phyloP scores from a whole-genome alignment of 2,329 filamentous ascomycete genomes.

The Clonostachys solani region DNA sequence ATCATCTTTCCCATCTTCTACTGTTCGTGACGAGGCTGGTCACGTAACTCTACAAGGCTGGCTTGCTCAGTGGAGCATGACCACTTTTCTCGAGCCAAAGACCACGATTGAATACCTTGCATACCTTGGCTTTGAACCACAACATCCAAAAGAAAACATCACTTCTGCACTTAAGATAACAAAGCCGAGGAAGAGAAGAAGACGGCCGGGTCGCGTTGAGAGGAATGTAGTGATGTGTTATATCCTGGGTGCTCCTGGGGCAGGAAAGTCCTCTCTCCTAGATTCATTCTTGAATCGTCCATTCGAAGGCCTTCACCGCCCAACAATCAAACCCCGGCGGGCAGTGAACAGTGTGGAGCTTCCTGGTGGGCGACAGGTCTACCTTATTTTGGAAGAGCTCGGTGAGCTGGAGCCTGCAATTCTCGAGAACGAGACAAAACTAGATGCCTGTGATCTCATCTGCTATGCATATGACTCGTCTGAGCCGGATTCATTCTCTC shows the following conservation, averaged over 20 bases:
- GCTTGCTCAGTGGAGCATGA: slow-evolving; percentile 99
- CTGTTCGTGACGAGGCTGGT: slow-evolving; percentile 90
- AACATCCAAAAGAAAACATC: slow-evolving; percentile 69
- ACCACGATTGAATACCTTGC: slow-evolving; percentile 94
- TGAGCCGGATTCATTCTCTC: slow-evolving; percentile 91
- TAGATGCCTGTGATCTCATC: slow-evolving; percentile 89
- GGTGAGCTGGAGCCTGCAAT: slow-evolving; percentile 95
- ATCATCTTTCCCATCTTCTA: slow-evolving; percentile 85
- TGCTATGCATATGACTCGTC: slow-evolving; percentile 97
- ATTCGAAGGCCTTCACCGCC: slow-evolving; percentile 79
- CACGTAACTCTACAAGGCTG: slow-evolving; percentile 95
- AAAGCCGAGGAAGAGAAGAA: slow-evolving; percentile 81
- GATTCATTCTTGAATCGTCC: slow-evolving; percentile 88
- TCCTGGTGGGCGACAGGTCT: slow-evolving; percentile 93
- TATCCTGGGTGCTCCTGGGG: slow-evolving; percentile 77
- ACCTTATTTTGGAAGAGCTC: slow-evolving; percentile 91
- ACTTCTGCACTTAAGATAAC: slow-evolving; percentile 88
- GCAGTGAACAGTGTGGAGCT: slow-evolving; percentile 97
- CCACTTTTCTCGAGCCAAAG: slow-evolving; percentile 91
- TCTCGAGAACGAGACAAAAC: slow-evolving; percentile 82
- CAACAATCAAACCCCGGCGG: slow-evolving; percentile 90
- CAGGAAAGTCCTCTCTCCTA: slow-evolving; percentile 87
- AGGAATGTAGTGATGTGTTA: slow-evolving; percentile 95
- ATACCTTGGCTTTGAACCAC: slow-evolving; percentile 88
- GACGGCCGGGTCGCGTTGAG: slow-evolving; percentile 79